phyloP scores from a whole-genome alignment of 2,329 filamentous ascomycete genomes.

The Claviceps monticola region DNA sequence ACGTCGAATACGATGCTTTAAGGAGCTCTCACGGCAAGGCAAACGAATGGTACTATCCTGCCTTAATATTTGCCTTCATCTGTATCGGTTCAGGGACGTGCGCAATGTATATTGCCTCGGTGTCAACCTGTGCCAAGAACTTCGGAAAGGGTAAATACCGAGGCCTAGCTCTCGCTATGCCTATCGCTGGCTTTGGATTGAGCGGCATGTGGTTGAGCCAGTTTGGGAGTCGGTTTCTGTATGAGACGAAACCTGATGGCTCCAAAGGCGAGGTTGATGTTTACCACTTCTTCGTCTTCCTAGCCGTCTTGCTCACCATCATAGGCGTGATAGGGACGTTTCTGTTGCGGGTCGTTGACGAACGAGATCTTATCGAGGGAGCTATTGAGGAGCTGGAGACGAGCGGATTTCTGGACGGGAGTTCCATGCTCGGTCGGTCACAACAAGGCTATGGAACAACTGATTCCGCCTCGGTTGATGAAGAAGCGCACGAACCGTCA shows the following conservation, averaged over 20 bases:
- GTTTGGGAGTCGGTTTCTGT: conserved; percentile 64
- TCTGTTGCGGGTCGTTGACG: conserved; percentile 64
- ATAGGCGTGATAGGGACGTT: conserved; percentile 64
- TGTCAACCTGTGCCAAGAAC: conserved; percentile 97
- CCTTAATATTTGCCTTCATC: conserved; percentile 79
- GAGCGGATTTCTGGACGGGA: conserved; percentile 68
- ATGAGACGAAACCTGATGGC: conserved; percentile 52
- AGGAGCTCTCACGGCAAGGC: conserved; percentile 25
- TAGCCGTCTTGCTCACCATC: conserved; percentile 54
- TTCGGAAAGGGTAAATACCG: conserved; percentile 82
- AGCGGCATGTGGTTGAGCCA: conserved; percentile 96
- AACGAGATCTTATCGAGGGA: conserved; percentile 77
- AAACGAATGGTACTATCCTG: conserved; percentile 53
- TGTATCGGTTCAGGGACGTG: conserved; percentile 72
- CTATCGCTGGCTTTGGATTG: conserved; percentile 84
- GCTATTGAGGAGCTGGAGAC: conserved; percentile 83
- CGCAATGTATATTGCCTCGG: conserved; percentile 75
- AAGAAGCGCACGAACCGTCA: conserved; percentile 23
- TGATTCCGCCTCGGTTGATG: conserved; percentile 30
- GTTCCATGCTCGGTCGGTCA: conserved; percentile 51
- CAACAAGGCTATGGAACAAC: conserved; percentile 49
- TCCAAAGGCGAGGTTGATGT: conserved; percentile 54
- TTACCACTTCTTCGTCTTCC: conserved; percentile 76
- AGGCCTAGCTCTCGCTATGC: conserved; percentile 75
- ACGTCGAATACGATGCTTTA: conserved; percentile 30